These are phyloP conservation scores for Trichophyton schoenleinii DNA, from an alignment of 2,329 filamentous ascomycete species.

Conservation along the genomic window DNA sequence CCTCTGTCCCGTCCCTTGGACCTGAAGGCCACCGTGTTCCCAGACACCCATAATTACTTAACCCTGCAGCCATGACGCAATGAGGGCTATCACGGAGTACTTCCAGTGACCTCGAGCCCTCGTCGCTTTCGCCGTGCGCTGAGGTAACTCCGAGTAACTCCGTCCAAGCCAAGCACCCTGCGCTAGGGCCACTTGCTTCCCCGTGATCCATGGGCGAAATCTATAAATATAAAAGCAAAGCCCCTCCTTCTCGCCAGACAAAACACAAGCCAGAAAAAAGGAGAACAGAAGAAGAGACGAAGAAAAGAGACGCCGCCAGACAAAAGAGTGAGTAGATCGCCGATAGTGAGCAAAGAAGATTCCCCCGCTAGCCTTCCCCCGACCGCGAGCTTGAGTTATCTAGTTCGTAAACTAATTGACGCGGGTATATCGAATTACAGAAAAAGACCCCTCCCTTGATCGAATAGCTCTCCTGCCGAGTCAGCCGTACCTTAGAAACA, in stretches of 20 bases:
- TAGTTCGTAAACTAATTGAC: not conserved
- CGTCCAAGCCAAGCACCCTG: not conserved
- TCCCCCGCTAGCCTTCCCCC: too few species aligned
- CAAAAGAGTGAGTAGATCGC: not conserved
- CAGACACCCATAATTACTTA: not conserved
- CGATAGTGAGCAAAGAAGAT: not conserved
- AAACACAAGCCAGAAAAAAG: not conserved
- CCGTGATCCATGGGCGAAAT: not conserved
- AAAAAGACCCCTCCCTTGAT: not conserved
- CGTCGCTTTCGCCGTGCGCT: not conserved
- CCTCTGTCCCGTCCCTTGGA: not conserved
- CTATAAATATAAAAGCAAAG: not conserved
- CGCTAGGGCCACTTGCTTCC: not conserved
- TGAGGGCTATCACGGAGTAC: not conserved
- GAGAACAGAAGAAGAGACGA: not conserved
- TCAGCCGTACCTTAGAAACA: not conserved
- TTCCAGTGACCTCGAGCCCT: not conserved
- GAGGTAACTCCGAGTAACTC: not conserved
- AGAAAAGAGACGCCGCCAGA: not conserved
- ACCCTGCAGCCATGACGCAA: not conserved
- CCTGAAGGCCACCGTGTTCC: conserved; percentile 4
- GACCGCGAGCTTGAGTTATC: too few species aligned
- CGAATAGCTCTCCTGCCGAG: not conserved
- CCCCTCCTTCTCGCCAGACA: not conserved
- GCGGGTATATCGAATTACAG: not conserved